Base-by-base conservation (phyloP, 129 eudicot genomes). In the Sambucus nigra region DNA sequence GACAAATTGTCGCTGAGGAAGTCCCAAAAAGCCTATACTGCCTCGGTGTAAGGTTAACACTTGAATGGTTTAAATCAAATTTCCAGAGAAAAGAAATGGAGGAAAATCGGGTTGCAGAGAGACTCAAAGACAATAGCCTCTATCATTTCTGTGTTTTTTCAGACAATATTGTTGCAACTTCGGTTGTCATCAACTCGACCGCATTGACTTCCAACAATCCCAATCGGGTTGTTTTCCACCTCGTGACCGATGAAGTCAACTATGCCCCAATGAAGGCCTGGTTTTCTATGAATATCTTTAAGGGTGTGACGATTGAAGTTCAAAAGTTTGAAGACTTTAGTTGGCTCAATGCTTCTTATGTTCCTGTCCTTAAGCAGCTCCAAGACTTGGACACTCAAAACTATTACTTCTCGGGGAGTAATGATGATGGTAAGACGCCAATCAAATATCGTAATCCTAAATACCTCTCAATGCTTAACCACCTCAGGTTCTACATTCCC, bases 1-100 rank as follows among this genome's bases (percentile, higher is more conserved):
- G 80, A 18, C 84, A 78, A 62, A 63, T 73, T 17, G 85, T 80
- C 47, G 80, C 84, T 23, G 84, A 78, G 64, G 80, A 64, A 62
- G 68, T 78, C 24, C 85, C 85, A 1, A 73, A 66, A 26, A 78
- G 76, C 51, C 57, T 78, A 18, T 75, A 78, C 61, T 78, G 84
- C 53, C 73, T 78, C 19, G 78, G 74, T 59, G 69, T 78, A 3
- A 63, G 72, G 25, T 57, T 78, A 42, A 66, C 77, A 0, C 61
- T 69, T 27, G 77, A 73, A 61, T 78, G 85, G 85, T 64, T 65
- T 29, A 69, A 42, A 23, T 53, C 63, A 2, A 56, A 71, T 16
- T 35, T 61, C 24, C 64, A 57, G 21, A 71, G 50, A 46, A 63
- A 69, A 38, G 15, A 42, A 26, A 12, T 22, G 7, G 22, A 21